Percentiles rank a stretch among this genome's conserved stretches.
These are phyloP conservation scores for Aspergillus sclerotialis DNA, from an alignment of 2,329 filamentous ascomycete species.

Conservation along the genomic window DNA sequence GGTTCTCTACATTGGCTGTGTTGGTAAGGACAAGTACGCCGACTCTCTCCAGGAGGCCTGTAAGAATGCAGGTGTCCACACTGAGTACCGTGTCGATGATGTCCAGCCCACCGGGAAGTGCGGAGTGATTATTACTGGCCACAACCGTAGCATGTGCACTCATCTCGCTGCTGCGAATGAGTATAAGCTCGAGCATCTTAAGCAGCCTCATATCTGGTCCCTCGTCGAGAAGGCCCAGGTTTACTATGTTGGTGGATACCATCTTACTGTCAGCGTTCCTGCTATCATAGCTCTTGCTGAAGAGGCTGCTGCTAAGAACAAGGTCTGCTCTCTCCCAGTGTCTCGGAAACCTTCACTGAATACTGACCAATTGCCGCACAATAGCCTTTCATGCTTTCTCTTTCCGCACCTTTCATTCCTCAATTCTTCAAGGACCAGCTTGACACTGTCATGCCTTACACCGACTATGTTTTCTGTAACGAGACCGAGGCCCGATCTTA, in stretches of 20 bases:
- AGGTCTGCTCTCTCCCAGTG: conserved; percentile 44
- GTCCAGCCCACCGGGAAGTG: conserved; percentile 83
- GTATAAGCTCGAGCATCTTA: conserved; percentile 91
- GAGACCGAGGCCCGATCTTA: conserved; percentile 90
- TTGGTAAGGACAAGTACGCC: conserved; percentile 93
- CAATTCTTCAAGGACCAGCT: conserved; percentile 98
- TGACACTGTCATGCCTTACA: conserved; percentile 79
- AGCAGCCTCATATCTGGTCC: conserved; percentile 84
- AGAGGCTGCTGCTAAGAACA: conserved; percentile 82
- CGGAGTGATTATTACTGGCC: conserved; percentile 92
- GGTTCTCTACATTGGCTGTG: conserved; percentile 87
- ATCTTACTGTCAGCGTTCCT: conserved; percentile 90
- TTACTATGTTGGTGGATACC: conserved; percentile 93
- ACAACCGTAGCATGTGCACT: conserved; percentile 91
- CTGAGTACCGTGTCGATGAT: conserved; percentile 90
- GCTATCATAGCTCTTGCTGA: conserved; percentile 86
- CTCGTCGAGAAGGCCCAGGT: conserved; percentile 81
- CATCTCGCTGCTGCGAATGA: conserved; percentile 94
- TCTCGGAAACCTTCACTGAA: conserved; percentile 1
- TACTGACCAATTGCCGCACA: conserved; percentile 4
- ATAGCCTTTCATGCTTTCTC: conserved; percentile 72
- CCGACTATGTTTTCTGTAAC: conserved; percentile 94
- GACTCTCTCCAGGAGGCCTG: conserved; percentile 81
- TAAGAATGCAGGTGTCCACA: conserved; percentile 78
- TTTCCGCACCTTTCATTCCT: conserved; percentile 91